Evolutionary conservation across 2,329 filamentous ascomycete species (phyloP).

Genomic region (Fusarium transvaalense): DNA sequence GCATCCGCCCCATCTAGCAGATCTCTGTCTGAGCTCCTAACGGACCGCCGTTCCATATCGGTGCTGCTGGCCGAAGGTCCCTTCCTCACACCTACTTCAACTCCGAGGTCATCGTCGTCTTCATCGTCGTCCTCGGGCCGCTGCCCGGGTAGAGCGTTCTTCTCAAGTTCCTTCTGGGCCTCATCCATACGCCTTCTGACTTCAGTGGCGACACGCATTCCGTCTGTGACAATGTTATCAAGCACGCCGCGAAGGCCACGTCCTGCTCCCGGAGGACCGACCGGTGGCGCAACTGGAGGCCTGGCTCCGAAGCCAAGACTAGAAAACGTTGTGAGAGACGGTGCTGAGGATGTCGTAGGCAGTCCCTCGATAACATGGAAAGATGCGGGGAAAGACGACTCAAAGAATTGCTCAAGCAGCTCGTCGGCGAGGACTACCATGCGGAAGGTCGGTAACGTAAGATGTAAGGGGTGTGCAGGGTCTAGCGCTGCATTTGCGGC

Average conservation of each 20-base stretch:
- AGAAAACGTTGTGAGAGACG: conserved; percentile 87
- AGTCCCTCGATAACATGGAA: conserved; percentile 85
- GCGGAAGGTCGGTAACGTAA: conserved; percentile 96
- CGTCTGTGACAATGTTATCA: conserved; percentile 97
- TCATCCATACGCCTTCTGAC: conserved; percentile 95
- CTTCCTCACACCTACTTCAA: conserved; percentile 57
- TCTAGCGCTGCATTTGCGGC: conserved; percentile 91
- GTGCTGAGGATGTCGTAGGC: conserved; percentile 55
- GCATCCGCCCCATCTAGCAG: conserved; percentile 81
- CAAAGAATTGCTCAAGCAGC: conserved; percentile 95
- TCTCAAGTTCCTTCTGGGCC: conserved; percentile 90
- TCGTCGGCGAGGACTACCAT: conserved; percentile 99
- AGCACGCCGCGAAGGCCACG: conserved; percentile 90
- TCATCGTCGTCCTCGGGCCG: conserved; percentile 78
- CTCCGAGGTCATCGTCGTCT: conserved; percentile 68
- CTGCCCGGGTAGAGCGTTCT: conserved; percentile 76
- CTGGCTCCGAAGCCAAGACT: conserved; percentile 72
- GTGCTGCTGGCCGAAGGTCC: conserved; percentile 56
- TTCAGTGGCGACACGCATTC: conserved; percentile 94
- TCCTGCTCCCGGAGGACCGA: conserved; percentile 62
- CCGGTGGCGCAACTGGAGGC: conserved; percentile 54
- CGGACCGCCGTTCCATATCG: conserved; percentile 72
- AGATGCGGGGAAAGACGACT: conserved; percentile 92
- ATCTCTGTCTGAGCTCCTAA: conserved; percentile 76
- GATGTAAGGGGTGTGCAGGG: conserved; percentile 91